Evolutionary conservation across 2,329 filamentous ascomycete genomes (phyloP), one percentile per base, ranked within the genome.

Genomic region (Lecanicillium sp.): DNA sequence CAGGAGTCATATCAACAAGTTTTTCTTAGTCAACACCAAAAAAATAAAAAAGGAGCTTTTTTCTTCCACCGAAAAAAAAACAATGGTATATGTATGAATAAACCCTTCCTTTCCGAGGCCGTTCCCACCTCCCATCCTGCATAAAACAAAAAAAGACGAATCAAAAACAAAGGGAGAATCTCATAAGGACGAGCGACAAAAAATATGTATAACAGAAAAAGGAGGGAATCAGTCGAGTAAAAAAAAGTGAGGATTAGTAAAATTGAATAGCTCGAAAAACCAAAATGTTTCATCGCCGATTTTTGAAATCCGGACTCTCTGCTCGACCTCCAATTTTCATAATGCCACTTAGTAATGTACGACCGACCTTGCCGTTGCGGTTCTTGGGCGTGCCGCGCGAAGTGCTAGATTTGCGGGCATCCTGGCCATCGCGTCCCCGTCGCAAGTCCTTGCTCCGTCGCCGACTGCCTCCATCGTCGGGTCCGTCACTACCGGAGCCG

Each of bases 401-500:
- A 11, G 53, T 57, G 9, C 55, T 55, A 1, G 57, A 52, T 48
- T 58, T 65, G 45, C 56, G 61, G 2, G 41, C 30, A n/a, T 64
- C 61, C n/a, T 47, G 48, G 5, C 49, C 52, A 7, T 62, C 59
- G 11, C 62, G 56, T 32, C 60, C 58, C 5, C 58, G 58, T 12
- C 59, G 62, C 24, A 48, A 41, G n/a, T 68, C 65, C 26, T 58
- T 65, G 57, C 62, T 66, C 14, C 58, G 57, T 7, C 62, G 58
- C 4, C 56, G 54, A n/a, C 37, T 43, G 27, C 45, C 44, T 24
- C 36, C 55, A 6, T 59, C 57, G 11, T 63, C 64, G 4, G 55
- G 58, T 3, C 54, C 55, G 46, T 78, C 76, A 53, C 74, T 78
- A 12, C 73, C 74, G 1, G 76, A 75, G 12, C 74, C 78, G 1